Conservation (phyloP, 2,329 filamentous ascomycete species). For the Fusarium verrucosum region DNA sequence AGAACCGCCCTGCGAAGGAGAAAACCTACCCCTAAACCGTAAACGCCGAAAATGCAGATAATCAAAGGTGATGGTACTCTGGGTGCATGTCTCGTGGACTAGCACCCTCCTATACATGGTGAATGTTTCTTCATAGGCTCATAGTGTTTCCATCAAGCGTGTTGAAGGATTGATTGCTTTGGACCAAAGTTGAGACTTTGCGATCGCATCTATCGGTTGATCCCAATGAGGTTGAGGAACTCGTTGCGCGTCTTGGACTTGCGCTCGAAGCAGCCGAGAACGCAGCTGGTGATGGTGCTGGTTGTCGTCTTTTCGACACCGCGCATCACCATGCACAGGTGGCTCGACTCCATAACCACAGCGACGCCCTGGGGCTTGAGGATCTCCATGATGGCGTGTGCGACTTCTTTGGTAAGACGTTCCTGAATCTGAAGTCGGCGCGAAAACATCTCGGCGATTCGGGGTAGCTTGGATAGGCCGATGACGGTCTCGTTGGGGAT, state of each 20-base stretch:
- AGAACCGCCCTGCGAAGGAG: conserved; percentile 23
- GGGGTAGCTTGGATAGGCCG: conserved; percentile 92
- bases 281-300: conserved; percentile 93
- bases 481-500: conserved; percentile 92
- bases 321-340: conserved; percentile 98
- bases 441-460: conserved; percentile 97
- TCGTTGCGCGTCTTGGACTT: conserved; percentile 95
- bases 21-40: conserved; percentile 10
- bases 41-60: conserved; percentile 34
- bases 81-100: background rate
- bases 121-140: conserved; percentile 28
- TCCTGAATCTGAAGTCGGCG: conserved; percentile 95
- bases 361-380: conserved; percentile 93
- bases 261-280: conserved; percentile 93
- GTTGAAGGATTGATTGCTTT: conserved; percentile 32
- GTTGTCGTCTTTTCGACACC: conserved; percentile 93
- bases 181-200: background rate
- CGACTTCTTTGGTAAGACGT: conserved; percentile 93
- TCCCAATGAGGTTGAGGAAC: conserved; percentile 81
- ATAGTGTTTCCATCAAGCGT: conserved; percentile 25
- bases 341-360: conserved; percentile 96
- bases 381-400: conserved; percentile 90
- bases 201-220: conserved; percentile 56
- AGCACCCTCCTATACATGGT: conserved; percentile 24
- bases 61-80: conserved; percentile 23